Conservation (phyloP, 148 eudicot species). For the Gaultheria prostrata region DNA sequence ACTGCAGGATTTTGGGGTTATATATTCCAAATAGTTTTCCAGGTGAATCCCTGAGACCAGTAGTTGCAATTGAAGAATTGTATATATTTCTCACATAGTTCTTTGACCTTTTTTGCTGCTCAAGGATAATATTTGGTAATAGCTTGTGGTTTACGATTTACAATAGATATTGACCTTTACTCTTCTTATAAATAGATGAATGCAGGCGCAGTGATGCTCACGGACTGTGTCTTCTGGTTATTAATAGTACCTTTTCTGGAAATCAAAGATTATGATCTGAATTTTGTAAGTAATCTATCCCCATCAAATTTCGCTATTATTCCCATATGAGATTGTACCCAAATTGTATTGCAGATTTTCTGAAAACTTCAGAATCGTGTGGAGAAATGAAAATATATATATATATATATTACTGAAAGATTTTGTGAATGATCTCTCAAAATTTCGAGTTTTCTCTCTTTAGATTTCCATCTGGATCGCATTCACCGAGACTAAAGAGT, state of each 20-base stretch:
- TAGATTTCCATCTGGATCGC: not conserved
- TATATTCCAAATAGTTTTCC: slow-evolving; percentile 68
- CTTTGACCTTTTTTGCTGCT: not conserved
- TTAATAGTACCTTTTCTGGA: slow-evolving; percentile 71
- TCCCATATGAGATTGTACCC: not conserved
- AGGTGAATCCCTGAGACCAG: slow-evolving; percentile 37
- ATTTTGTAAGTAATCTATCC: slow-evolving; percentile 18
- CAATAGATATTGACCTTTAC: not conserved
- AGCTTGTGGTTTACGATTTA: not conserved
- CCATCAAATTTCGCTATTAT: not conserved
- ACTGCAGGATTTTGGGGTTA: slow-evolving; percentile 76
- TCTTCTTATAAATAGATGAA: slow-evolving; percentile 49
- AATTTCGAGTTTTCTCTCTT: not conserved
- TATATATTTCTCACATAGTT: not conserved
- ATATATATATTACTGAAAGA: not conserved
- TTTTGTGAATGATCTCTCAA: not conserved
- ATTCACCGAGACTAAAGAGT: not conserved
- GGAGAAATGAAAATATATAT: no score
- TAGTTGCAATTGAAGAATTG: not conserved
- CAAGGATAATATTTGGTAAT: not conserved
- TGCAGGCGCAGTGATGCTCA: slow-evolving; percentile 92
- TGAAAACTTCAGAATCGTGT: not conserved
- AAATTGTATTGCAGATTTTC: not conserved
- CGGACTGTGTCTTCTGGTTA: slow-evolving; percentile 85
- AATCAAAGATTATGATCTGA: slow-evolving; percentile 29